A percentile compares a stretch with the other conserved stretches of the same genome.
These are phyloP conservation scores for Hypoxylon cercidicola DNA, from an alignment of 495 filamentous ascomycete genomes.

Conservation along the genomic window DNA sequence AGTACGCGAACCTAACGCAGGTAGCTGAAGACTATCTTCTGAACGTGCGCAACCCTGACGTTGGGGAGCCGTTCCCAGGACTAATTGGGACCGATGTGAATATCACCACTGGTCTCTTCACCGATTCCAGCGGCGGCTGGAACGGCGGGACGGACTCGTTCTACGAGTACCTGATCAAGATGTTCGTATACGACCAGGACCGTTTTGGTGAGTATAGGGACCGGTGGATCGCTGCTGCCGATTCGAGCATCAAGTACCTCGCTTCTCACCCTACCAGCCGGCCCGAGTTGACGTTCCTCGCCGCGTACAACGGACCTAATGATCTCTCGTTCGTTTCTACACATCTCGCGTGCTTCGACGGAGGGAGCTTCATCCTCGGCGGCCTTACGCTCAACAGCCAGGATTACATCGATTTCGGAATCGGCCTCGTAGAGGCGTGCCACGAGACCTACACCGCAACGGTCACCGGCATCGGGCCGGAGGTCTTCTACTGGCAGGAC, in stretches of 20 bases:
- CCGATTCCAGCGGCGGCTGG: constrained; percentile 78
- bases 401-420: constrained; percentile 77
- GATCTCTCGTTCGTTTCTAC: constrained; percentile 62
- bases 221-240: constrained; percentile 80
- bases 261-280: constrained; percentile 74
- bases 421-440: constrained; percentile 77
- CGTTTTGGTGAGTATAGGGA: constrained; percentile 73
- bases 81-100: constrained; percentile 76
- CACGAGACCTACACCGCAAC: constrained; percentile 77
- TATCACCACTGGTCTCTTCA: constrained; percentile 71
- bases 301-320: constrained; percentile 64
- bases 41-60: constrained; percentile 66
- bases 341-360: constrained; percentile 85
- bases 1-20: constrained; percentile 74
- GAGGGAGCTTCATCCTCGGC: constrained; percentile 89
- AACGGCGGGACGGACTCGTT: constrained; percentile 82
- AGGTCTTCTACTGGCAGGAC: constrained; percentile 77
- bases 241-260: constrained; percentile 79
- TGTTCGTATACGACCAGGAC: constrained; percentile 82
- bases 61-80: constrained; percentile 79
- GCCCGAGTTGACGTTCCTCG: constrained; percentile 80
- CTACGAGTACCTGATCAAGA: constrained; percentile 96
- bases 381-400: constrained; percentile 72
- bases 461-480: constrained; percentile 80
- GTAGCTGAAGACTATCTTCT: constrained; percentile 78